A percentile compares a stretch with the other conserved stretches of the same genome.
These are phyloP conservation scores for Zygosaccharomyces lentus DNA, from an alignment of 805 yeast species.

Conservation along the genomic window DNA sequence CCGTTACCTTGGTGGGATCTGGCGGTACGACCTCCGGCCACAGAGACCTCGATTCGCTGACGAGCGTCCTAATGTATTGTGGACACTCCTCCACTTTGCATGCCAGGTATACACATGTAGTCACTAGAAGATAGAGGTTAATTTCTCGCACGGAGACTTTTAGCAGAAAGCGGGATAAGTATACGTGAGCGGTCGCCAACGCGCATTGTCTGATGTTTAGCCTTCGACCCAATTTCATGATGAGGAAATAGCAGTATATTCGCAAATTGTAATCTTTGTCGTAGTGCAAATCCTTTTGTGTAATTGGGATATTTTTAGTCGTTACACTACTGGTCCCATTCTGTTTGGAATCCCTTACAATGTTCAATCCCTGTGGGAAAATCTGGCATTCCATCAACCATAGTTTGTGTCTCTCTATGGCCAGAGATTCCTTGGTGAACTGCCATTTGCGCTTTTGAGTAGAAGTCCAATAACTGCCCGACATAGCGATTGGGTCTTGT, in stretches of 20 bases:
- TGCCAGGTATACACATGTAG: constrained; percentile 84
- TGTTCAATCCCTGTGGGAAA: constrained; percentile 34
- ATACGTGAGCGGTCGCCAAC: constrained; percentile 83
- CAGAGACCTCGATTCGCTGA: constrained; percentile 76
- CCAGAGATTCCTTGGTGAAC: constrained; percentile 58
- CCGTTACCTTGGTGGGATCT: constrained; percentile 87
- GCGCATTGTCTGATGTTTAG: constrained; percentile 77
- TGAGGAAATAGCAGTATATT: constrained; percentile 71
- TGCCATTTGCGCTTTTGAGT: constrained; percentile 83
- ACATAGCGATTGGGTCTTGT: constrained; percentile 38
- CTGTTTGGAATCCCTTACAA: constrained; percentile 32
- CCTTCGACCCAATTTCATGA: constrained; percentile 74
- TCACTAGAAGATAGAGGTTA: constrained; percentile 72
- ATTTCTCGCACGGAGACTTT: constrained; percentile 73
- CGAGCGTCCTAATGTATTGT: constrained; percentile 79
- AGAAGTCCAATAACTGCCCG: constrained; percentile 85
- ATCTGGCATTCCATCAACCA: constrained; percentile 37
- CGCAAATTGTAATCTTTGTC: constrained; percentile 57
- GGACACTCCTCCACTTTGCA: constrained; percentile 96
- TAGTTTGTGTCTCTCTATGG: constrained; percentile 40
- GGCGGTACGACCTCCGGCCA: constrained; percentile 97
- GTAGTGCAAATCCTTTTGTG: constrained; percentile 39
- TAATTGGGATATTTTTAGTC: constrained; percentile 41
- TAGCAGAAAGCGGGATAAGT: constrained; percentile 70
- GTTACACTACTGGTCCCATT: constrained; percentile 26